Evolutionary conservation across 768 basidiomycete species (phyloP).

Genomic region (Boletus tomentosulus): DNA sequence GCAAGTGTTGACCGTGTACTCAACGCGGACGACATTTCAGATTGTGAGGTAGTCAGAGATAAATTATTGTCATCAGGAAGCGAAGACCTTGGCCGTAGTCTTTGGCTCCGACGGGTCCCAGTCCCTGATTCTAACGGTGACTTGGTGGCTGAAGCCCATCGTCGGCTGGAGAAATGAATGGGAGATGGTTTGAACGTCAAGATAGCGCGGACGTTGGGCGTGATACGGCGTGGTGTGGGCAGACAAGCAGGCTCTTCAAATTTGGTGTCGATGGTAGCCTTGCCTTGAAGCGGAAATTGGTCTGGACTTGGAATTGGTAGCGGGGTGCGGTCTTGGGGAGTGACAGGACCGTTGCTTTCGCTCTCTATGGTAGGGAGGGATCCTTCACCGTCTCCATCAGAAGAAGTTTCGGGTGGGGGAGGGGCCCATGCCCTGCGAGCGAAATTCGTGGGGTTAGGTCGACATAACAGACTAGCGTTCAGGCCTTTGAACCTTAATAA

Average conservation of each 20-base stretch:
- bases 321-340: constrained; percentile 49
- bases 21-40: constrained; percentile 27
- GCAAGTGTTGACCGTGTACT: constrained; percentile 30
- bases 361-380: constrained; percentile 41
- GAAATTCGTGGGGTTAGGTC: constrained; percentile 59
- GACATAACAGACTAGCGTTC: constrained; percentile 48
- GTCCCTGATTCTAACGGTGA: constrained; percentile 33
- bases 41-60: constrained; percentile 23
- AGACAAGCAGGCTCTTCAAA: constrained; percentile 20
- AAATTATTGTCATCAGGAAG: constrained; percentile 30
- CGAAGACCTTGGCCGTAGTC: constrained; percentile 30
- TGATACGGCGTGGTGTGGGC: constrained; percentile 21
- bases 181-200: constrained; percentile 60
- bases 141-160: constrained; percentile 48
- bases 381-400: constrained; percentile 27
- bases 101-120: constrained; percentile 33
- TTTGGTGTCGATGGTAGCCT: constrained; percentile 14
- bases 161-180: constrained; percentile 57
- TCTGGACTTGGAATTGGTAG: constrained; percentile 38
- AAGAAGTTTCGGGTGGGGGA: constrained; percentile 34
- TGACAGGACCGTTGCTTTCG: constrained; percentile 48
- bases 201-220: constrained; percentile 33
- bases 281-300: constrained; percentile 23
- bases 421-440: constrained; percentile 56
- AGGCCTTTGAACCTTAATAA: constrained; percentile 29